phyloP scores from a whole-genome alignment of 805 yeast genomes.

The Priceomyces medius region DNA sequence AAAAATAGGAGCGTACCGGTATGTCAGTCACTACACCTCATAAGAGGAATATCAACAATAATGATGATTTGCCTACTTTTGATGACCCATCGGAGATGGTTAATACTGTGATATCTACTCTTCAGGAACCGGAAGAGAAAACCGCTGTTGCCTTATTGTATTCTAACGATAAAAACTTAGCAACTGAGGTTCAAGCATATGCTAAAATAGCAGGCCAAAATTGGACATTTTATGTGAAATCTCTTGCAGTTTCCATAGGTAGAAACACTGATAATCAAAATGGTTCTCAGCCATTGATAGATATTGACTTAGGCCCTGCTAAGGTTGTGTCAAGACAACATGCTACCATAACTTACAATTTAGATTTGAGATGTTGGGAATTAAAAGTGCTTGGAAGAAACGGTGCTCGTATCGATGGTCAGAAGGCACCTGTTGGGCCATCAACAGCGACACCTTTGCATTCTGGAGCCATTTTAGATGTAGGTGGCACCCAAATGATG shows the following conservation, averaged over 20 bases:
- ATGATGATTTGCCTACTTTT: slow-evolving; percentile 36
- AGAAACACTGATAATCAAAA: slow-evolving; percentile 57
- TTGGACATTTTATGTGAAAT: slow-evolving; percentile 94
- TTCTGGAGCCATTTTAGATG: slow-evolving; percentile 89
- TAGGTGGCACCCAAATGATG: slow-evolving; percentile 99
- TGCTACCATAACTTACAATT: slow-evolving; percentile 78
- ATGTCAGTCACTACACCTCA: slow-evolving; percentile 27
- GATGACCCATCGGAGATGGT: slow-evolving; percentile 65
- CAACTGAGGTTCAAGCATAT: slow-evolving; percentile 91
- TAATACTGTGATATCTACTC: slow-evolving; percentile 69
- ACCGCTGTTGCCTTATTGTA: slow-evolving; percentile 73
- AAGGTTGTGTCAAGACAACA: slow-evolving; percentile 94
- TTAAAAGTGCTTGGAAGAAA: slow-evolving; percentile 81
- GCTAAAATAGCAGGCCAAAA: slow-evolving; percentile 90
- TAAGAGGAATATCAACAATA: slow-evolving; percentile 23
- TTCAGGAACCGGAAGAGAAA: slow-evolving; percentile 66
- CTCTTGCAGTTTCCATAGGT: slow-evolving; percentile 76
- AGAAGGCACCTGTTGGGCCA: slow-evolving; percentile 50
- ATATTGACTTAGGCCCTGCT: slow-evolving; percentile 94
- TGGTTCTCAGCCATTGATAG: slow-evolving; percentile 35
- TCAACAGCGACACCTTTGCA: slow-evolving; percentile 55
- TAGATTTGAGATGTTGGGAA: slow-evolving; percentile 80
- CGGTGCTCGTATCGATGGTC: slow-evolving; percentile 87
- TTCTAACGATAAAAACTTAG: slow-evolving; percentile 69
- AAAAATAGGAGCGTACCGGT: no score